Conservation (phyloP, 2,329 filamentous ascomycete species). For the Trichoderma sp. region DNA sequence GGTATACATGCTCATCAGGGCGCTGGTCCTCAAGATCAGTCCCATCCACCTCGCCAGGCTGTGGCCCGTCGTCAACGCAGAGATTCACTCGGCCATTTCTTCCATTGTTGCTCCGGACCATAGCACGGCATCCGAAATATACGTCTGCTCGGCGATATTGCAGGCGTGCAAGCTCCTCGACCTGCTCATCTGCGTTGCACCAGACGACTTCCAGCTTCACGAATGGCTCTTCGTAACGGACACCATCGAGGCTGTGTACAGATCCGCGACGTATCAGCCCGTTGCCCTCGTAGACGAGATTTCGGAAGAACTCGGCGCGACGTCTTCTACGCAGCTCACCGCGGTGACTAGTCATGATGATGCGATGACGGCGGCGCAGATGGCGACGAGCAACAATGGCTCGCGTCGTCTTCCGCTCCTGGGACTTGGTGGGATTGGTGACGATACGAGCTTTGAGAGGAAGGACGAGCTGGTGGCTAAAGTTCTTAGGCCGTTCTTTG, state of each 20-base stretch:
- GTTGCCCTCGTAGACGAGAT: conserved; percentile 81
- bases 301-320: conserved; percentile 66
- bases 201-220: conserved; percentile 96
- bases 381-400: conserved; percentile 35
- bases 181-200: conserved; percentile 76
- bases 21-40: conserved; percentile 75
- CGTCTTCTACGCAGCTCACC: conserved; percentile 27
- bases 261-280: conserved; percentile 64
- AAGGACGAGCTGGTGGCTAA: conserved; percentile 70
- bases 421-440: conserved; percentile 51
- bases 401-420: conserved; percentile 48
- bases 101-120: conserved; percentile 68
- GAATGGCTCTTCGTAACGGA: conserved; percentile 98
- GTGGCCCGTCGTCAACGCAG: conserved; percentile 87
- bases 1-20: conserved; percentile 82
- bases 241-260: conserved; percentile 93
- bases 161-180: conserved; percentile 95
- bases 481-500: conserved; percentile 83
- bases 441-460: conserved; percentile 56
- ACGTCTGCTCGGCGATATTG: conserved; percentile 72
- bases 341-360: conserved; percentile 36
- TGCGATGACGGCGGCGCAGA: conserved; percentile 32
- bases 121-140: conserved; percentile 64
- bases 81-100: conserved; percentile 76
- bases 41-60: conserved; percentile 76